phyloP scores from a whole-genome alignment of 2,329 filamentous ascomycete genomes.

The Alternaria burnsii region DNA sequence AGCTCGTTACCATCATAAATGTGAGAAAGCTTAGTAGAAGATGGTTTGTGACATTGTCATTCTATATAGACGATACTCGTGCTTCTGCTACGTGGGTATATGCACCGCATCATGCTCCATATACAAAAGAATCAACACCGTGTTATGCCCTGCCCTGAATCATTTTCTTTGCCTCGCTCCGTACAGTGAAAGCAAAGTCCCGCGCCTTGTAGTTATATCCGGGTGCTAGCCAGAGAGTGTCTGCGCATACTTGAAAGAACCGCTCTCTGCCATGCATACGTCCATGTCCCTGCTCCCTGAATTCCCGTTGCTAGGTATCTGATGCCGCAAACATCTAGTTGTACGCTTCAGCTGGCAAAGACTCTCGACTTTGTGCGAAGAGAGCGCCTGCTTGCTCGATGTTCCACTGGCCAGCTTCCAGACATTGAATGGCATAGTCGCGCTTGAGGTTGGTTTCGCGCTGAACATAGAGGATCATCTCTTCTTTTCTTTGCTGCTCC shows the following conservation, averaged over 20 bases:
- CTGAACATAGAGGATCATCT: slow-evolving; percentile 75
- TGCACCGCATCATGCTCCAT: neutral
- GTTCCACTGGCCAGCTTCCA: slow-evolving; percentile 82
- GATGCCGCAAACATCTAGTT: slow-evolving; percentile 24
- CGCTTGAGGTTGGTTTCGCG: slow-evolving; percentile 81
- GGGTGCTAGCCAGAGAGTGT: neutral
- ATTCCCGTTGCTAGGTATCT: neutral
- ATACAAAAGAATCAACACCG: slow-evolving; percentile 6
- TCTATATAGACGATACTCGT: neutral
- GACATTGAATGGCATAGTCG: slow-evolving; percentile 80
- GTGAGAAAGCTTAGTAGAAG: neutral
- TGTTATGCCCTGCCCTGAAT: neutral
- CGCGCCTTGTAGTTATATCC: neutral
- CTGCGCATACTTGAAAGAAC: neutral
- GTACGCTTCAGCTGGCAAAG: slow-evolving; percentile 55
- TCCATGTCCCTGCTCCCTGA: neutral
- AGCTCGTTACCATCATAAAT: neutral
- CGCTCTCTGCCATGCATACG: neutral
- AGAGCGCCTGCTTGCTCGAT: slow-evolving; percentile 76
- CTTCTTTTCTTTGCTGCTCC: slow-evolving; percentile 63
- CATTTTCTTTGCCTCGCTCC: neutral
- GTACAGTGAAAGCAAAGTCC: neutral
- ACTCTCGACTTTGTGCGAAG: slow-evolving; percentile 77
- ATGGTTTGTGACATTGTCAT: neutral
- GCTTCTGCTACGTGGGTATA: slow-evolving; percentile 12